Evolutionary conservation across 2,329 filamentous ascomycete genomes (phyloP), one percentile per base, ranked within the genome.

Genomic region (Samsoniella hepiali): DNA sequence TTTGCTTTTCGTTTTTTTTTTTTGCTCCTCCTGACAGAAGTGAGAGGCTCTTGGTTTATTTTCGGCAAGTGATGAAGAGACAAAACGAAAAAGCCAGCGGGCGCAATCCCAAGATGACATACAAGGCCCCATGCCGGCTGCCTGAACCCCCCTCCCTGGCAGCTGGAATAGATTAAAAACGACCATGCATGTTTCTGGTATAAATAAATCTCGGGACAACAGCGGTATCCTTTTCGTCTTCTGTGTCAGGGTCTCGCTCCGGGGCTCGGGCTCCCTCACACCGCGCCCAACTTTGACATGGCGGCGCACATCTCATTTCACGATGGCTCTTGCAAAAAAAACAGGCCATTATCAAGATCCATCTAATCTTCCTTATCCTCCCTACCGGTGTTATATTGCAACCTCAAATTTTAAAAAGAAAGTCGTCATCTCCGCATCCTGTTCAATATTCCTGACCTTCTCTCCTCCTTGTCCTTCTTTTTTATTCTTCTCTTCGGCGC

Each of bases 101-200:
- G n/a, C 22, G 22, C 22, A 22, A 22, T 22, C 22, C 22, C 22
- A 22, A 47, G 44, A 22, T 27, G 44, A 47, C 27, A 47, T 47
- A 22, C 22, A 22, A 22, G 22, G 22, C 22, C 22, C 22, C 22
- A 22, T 22, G 22, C 22, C 1, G 22, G 44, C 44, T 27, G 11
- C 44, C 44, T n/a, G 44, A 45, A 9, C 44, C n/a, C n/a, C 9
- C 34, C 34, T 38, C 34, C 34, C 34, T 38, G 34, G 34, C 34
- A 9, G 22, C 17, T 17, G 9, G 13, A 56, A 34, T 42, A 45
- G 8, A 45, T 34, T 22, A 36, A 45, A 45, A 57, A 57, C 40
- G 53, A 42, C 53, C 55, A 58, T 55, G 54, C 54, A 57, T 59
- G 57, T 59, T 59, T 59, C 57, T 59, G 57, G 5, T 59, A 59